Evolutionary conservation across 257 asterid species (phyloP).

Genomic region (Cordia subcordata): DNA sequence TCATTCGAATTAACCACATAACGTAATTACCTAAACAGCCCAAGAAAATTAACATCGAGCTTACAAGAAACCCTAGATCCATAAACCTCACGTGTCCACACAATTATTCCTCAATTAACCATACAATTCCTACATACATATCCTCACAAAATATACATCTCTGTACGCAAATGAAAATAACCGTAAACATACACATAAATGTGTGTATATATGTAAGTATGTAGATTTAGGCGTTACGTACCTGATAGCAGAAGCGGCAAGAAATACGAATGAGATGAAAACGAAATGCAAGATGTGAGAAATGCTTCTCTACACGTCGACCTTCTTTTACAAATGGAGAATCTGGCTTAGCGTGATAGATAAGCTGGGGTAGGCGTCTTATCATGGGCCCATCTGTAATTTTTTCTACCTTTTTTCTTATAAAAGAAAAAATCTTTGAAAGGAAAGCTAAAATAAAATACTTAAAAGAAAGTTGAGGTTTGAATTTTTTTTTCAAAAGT

Average conservation of each 20-base stretch:
- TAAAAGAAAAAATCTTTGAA: too few species aligned
- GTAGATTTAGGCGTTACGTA: background rate
- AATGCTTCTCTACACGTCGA: background rate
- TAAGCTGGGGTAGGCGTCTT: constrained; percentile 2
- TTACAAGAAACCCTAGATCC: constrained; percentile 21
- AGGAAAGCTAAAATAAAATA: too few species aligned
- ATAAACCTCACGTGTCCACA: background rate
- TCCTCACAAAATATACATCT: too few species aligned
- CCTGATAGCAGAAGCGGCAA: constrained; percentile 2
- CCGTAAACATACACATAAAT: too few species aligned
- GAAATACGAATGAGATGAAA: background rate
- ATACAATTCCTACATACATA: background rate
- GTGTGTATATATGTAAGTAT: too few species aligned
- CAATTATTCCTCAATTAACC: background rate
- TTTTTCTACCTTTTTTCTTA: too few species aligned
- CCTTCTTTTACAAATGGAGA: too few species aligned
- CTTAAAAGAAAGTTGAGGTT: too few species aligned
- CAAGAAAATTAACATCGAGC: background rate
- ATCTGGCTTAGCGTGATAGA: background rate
- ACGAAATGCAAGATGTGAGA: background rate
- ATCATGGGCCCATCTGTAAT: background rate
- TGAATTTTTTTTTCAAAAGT: too few species aligned
- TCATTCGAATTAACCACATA: background rate
- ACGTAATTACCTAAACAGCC: too few species aligned
- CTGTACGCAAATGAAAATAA: too few species aligned